Percentiles rank a stretch among this genome's conserved stretches.
Conservation (phyloP, 495 filamentous ascomycete species). For the Hypoxylon trugodes region DNA sequence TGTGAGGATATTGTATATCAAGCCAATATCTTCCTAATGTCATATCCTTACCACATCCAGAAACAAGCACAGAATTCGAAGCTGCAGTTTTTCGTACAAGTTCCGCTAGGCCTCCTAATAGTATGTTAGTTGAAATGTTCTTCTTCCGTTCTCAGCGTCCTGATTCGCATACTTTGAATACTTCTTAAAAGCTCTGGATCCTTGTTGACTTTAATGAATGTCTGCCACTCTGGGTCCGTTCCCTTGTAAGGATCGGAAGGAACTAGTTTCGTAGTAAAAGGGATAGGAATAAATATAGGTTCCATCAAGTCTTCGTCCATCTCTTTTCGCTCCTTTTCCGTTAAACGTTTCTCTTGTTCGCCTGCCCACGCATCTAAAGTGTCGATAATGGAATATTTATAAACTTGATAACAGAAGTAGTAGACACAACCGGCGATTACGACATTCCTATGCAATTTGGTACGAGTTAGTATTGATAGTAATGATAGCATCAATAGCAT, state of each 20-base stretch:
- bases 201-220: constrained; percentile 66
- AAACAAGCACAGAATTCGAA: constrained; percentile 14
- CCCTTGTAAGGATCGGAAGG: constrained; percentile 59
- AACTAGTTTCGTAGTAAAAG: constrained; percentile 57
- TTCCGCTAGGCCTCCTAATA: constrained; percentile 44
- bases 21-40: constrained; percentile 47
- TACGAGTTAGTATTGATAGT: not conserved
- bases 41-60: constrained; percentile 34
- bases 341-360: constrained; percentile 30
- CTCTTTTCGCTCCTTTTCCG: constrained; percentile 40
- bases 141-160: not conserved
- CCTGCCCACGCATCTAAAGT: constrained; percentile 23
- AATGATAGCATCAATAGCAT: not conserved
- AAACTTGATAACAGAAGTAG: constrained; percentile 49
- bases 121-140: not conserved
- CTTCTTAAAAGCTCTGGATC: constrained; percentile 56
- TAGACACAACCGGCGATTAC: constrained; percentile 49
- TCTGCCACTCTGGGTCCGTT: constrained; percentile 75
- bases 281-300: constrained; percentile 70
- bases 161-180: constrained; percentile 60
- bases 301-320: constrained; percentile 45
- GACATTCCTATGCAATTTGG: constrained; percentile 32
- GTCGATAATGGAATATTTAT: constrained; percentile 48
- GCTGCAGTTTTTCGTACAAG: constrained; percentile 28
- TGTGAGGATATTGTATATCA: constrained; percentile 50